A percentile compares a stretch with the other conserved stretches of the same genome.
phyloP scores from a whole-genome alignment of 257 asterid species.

The Plantago elongata region DNA sequence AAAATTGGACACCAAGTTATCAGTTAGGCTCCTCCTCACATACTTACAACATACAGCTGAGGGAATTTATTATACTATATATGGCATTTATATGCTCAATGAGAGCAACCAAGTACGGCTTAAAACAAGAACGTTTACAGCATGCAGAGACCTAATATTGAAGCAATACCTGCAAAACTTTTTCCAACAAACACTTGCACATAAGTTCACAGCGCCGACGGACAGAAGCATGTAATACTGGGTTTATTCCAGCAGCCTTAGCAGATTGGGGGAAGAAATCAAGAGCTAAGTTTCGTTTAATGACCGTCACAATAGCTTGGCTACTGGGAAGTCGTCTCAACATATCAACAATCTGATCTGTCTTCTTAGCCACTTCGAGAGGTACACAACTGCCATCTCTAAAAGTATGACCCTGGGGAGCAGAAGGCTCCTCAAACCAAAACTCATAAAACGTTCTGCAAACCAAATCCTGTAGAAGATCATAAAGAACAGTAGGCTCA shows the following conservation, averaged over 20 bases:
- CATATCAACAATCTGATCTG: constrained; percentile 92
- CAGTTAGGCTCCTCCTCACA: no score
- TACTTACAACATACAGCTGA: no score
- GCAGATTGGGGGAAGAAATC: constrained; percentile 97
- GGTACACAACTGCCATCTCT: constrained; percentile 95
- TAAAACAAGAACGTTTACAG: constrained; percentile 14
- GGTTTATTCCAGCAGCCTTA: constrained; percentile 94
- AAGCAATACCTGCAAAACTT: constrained; percentile 72
- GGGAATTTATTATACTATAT: no score
- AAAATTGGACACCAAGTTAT: no score
- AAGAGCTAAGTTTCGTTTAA: constrained; percentile 75
- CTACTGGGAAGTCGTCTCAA: constrained; percentile 72
- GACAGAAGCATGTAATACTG: constrained; percentile 85
- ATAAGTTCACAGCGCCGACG: constrained; percentile 94
- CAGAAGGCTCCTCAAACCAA: constrained; percentile 96
- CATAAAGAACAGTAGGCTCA: constrained; percentile 23
- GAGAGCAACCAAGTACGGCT: no score
- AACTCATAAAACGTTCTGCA: constrained; percentile 98
- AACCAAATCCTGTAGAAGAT: constrained; percentile 70
- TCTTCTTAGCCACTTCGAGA: constrained; percentile 81
- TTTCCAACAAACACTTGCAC: constrained; percentile 97
- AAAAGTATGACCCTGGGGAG: constrained; percentile 46
- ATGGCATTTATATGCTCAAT: no score
- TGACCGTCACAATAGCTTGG: constrained; percentile 75
- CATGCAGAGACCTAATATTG: constrained; percentile 17